These are phyloP conservation scores for Withania somnifera DNA, from an alignment of 305 asterid species.

Conservation along the genomic window DNA sequence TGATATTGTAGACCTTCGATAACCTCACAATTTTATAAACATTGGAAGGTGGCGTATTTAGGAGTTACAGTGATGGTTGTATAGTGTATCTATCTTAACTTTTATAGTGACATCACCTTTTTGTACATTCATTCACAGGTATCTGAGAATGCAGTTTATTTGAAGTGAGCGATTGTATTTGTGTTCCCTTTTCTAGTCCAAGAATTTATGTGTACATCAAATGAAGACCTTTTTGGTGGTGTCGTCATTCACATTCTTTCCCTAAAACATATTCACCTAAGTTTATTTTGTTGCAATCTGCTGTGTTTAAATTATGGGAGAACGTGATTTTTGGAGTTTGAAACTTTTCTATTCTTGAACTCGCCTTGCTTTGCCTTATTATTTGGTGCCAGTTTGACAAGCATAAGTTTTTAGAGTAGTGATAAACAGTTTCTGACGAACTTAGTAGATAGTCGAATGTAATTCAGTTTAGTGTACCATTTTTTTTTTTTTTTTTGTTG, in stretches of 20 bases:
- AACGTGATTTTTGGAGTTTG: background rate
- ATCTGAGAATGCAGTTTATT: background rate
- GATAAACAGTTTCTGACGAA: too few relatives aligned
- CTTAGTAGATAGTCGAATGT: too few relatives aligned
- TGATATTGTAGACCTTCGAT: constrained; percentile 87
- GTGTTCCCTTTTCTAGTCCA: background rate
- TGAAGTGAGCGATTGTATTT: background rate
- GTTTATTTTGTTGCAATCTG: background rate
- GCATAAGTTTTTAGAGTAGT: background rate
- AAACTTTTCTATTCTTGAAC: background rate
- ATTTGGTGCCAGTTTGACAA: background rate
- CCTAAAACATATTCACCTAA: background rate
- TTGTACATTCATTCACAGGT: background rate
- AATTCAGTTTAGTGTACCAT: too few relatives aligned
- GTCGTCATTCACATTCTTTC: background rate
- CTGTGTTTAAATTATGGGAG: background rate
- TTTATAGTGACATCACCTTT: background rate
- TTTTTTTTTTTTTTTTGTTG: too few relatives aligned
- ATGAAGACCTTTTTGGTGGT: background rate
- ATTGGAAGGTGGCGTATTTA: background rate
- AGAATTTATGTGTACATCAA: background rate
- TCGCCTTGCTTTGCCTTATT: background rate
- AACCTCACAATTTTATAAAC: constrained; percentile 9
- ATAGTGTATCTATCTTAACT: background rate
- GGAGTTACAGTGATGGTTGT: background rate